phyloP scores from a whole-genome alignment of 2,329 filamentous ascomycete genomes.

The Aotearoamyces nothofagi region DNA sequence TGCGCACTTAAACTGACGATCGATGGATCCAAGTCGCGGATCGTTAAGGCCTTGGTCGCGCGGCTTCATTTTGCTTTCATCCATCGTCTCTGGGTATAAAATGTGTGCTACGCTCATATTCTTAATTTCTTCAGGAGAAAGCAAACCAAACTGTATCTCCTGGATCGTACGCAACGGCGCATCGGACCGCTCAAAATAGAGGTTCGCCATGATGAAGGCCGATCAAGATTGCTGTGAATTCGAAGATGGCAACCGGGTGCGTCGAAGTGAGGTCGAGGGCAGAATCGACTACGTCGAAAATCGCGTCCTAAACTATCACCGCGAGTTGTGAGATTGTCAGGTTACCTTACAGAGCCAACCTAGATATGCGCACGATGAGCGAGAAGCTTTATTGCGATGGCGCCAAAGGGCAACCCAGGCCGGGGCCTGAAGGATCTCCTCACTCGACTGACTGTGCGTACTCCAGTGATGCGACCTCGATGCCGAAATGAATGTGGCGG shows the following conservation, averaged over 20 bases:
- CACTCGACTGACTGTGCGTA: constrained; percentile 10
- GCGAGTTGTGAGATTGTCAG: no score
- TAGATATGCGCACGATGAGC: constrained; percentile 11
- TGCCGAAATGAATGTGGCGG: constrained; percentile 12
- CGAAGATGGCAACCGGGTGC: constrained; percentile 5
- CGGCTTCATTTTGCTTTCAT: constrained; percentile 82
- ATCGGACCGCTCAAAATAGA: constrained; percentile 80
- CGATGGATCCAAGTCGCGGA: constrained; percentile 88
- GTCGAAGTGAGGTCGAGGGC: not conserved
- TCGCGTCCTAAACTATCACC: no score
- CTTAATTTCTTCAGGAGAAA: constrained; percentile 98
- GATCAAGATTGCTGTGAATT: constrained; percentile 3
- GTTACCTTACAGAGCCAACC: not conserved
- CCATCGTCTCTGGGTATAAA: constrained; percentile 98
- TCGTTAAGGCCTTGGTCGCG: constrained; percentile 90
- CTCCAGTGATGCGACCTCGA: constrained; percentile 10
- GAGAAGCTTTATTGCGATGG: constrained; percentile 13
- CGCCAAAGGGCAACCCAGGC: constrained; percentile 18
- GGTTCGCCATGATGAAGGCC: constrained; percentile 65
- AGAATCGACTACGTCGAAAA: no score
- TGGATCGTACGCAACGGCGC: constrained; percentile 94
- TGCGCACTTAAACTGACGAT: constrained; percentile 87
- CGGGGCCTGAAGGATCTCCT: constrained; percentile 14
- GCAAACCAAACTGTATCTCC: constrained; percentile 97
- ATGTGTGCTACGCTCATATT: constrained; percentile 95